Evolutionary conservation across 1,139 yeast species (phyloP).

Genomic region (Casaregolazyma suthepensis): DNA sequence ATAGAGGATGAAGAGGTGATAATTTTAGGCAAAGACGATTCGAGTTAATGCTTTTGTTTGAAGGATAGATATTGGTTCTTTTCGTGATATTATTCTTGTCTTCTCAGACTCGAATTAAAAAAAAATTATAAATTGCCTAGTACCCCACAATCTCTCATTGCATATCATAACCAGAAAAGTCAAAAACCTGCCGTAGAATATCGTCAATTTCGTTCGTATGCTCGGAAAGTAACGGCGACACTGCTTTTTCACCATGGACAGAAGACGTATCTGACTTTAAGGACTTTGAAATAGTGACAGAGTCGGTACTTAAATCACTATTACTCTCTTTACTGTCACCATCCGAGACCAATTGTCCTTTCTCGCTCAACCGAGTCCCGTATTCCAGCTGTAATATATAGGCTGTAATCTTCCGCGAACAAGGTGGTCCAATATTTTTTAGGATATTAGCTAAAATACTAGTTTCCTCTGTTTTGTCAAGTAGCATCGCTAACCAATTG

Average conservation of each 20-base stretch:
- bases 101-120: too few relatives aligned
- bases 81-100: too few relatives aligned
- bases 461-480: constrained; percentile 3
- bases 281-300: not conserved
- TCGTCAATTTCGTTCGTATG: not conserved
- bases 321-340: too few relatives aligned
- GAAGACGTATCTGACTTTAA: not conserved
- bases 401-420: not conserved
- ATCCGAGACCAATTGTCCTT: not conserved
- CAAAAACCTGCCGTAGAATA: not conserved
- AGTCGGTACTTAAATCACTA: too few relatives aligned
- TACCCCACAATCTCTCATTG: too few relatives aligned
- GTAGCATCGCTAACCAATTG: not conserved
- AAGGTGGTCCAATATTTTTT: not conserved
- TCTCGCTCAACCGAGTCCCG: not conserved
- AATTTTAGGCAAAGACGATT: not conserved
- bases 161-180: not conserved
- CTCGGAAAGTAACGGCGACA: not conserved
- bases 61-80: not conserved
- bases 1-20: not conserved
- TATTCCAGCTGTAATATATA: not conserved
- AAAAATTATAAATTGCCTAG: too few relatives aligned
- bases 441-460: not conserved
- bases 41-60: not conserved
- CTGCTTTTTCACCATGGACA: not conserved